Evolutionary conservation across 768 basidiomycete genomes (phyloP), one percentile per base, ranked within the genome.

Genomic region (Lactarius tabidus): DNA sequence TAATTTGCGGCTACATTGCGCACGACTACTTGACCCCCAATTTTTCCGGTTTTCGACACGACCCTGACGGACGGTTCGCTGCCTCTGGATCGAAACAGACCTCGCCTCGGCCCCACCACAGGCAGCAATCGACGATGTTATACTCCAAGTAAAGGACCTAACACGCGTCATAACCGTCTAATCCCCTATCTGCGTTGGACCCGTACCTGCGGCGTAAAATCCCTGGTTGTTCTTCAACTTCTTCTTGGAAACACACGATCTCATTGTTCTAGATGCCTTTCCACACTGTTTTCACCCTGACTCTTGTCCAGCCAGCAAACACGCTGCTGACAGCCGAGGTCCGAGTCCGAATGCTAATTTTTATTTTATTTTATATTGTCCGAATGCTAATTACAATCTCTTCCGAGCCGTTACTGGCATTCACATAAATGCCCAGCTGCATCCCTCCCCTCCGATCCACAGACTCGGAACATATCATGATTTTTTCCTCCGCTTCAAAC

Each of bases 381-480:
- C 45, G 43, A 48, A 23, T 48, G 45, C 12, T 48, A 23, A n/a
- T n/a, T n/a, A n/a, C n/a, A n/a, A n/a, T n/a, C 48, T 51, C 28
- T 23, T 48, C 35, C 14, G 23, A 26, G 12, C 39, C 12, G n/a
- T 35, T n/a, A 31, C 26, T 9, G 26, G 2, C 31, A 1, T 7
- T 14, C n/a, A 4, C 3, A 55, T 56, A 65, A 51, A 51, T 33
- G 4, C 41, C 7, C 5, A 18, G 9, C 26, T 31, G 12, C 4
- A 23, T 31, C 9, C 20, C 28, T 6, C 56, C 8, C 15, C 36
- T 12, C 36, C 26, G 29, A 29, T 15, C 20, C 59, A 23, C 41
- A 41, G n/a, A n/a, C n/a, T n/a, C n/a, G n/a, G 10, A 28, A 14
- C 29, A 17, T 15, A 56, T 43, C 18, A 65, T 65, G 64, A 60